Evolutionary conservation across 1,284 basidiomycete species (phyloP).

Genomic region (Uromyces viciae-fabae): DNA sequence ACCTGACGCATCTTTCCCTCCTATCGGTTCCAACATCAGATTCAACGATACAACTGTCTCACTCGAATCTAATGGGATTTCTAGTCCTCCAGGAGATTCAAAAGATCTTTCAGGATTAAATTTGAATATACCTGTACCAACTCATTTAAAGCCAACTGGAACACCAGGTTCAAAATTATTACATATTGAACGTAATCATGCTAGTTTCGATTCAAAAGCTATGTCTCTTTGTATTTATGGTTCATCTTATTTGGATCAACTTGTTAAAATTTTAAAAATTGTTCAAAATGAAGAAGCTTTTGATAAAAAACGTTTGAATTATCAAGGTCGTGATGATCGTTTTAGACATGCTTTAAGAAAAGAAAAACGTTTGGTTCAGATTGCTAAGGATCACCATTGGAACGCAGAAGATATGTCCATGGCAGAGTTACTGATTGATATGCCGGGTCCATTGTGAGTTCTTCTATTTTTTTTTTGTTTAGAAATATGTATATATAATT

Average conservation of each 20-base stretch:
- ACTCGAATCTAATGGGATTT: slow-evolving; percentile 2
- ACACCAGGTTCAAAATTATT: slow-evolving; percentile 50
- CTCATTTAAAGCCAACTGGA: slow-evolving; percentile 51
- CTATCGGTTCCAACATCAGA: slow-evolving; percentile 5
- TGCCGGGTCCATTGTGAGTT: slow-evolving; percentile 50
- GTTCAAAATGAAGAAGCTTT: slow-evolving; percentile 50
- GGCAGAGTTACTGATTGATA: slow-evolving; percentile 51
- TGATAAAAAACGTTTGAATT: slow-evolving; percentile 51
- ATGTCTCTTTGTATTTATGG: slow-evolving; percentile 52
- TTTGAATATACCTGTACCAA: slow-evolving; percentile 46
- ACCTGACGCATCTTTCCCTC: slow-evolving; percentile 23
- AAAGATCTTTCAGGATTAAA: slow-evolving; percentile 16
- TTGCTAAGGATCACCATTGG: slow-evolving; percentile 53
- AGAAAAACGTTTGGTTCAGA: slow-evolving; percentile 55
- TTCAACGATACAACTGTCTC: slow-evolving; percentile 12
- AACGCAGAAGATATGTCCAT: slow-evolving; percentile 45
- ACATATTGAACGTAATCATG: slow-evolving; percentile 50
- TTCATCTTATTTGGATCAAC: slow-evolving; percentile 49
- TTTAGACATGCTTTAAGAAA: slow-evolving; percentile 52
- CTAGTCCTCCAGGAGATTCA: neutral
- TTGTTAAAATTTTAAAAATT: slow-evolving; percentile 49
- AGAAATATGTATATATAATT: neutral
- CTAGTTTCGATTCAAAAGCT: slow-evolving; percentile 51
- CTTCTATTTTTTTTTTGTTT: neutral
- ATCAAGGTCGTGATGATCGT: slow-evolving; percentile 51